phyloP scores from a whole-genome alignment of 176 grass and related monocot species.

The Lolium multiflorum region DNA sequence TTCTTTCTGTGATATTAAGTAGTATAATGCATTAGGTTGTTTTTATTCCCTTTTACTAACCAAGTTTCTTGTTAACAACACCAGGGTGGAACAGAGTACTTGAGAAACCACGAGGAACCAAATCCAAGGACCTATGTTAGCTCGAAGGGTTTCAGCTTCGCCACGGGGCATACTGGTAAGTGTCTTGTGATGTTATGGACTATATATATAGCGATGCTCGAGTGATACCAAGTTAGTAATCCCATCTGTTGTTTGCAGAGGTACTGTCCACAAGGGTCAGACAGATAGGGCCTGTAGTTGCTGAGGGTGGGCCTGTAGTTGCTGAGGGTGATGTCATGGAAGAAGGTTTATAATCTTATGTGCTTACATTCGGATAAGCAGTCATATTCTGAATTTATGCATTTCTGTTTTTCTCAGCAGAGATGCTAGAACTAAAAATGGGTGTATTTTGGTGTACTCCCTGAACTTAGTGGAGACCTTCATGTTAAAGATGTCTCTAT shows the following conservation, averaged over 20 bases:
- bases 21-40: slow-evolving; percentile 17
- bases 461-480: neutral
- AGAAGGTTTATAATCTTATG: slow-evolving; percentile 63
- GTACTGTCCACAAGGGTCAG: slow-evolving; percentile 81
- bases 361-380: slow-evolving; percentile 10
- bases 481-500: slow-evolving; percentile 11
- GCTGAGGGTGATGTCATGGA: slow-evolving; percentile 62
- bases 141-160: slow-evolving; percentile 82
- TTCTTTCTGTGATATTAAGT: neutral
- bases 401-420: slow-evolving; percentile 27
- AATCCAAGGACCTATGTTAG: slow-evolving; percentile 86
- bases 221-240: neutral
- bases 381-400: slow-evolving; percentile 10
- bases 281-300: slow-evolving; percentile 48
- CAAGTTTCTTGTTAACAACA: neutral
- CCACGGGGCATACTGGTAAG: slow-evolving; percentile 83
- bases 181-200: slow-evolving; percentile 3
- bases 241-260: slow-evolving; percentile 56
- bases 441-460: slow-evolving; percentile 46
- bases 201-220: neutral
- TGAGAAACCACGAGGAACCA: slow-evolving; percentile 80
- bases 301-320: slow-evolving; percentile 14
- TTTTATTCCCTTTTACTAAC: slow-evolving; percentile 7
- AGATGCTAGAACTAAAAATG: slow-evolving; percentile 18
- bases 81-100: slow-evolving; percentile 84